These are phyloP conservation scores for Schizothecium vesticola DNA, from an alignment of 495 filamentous ascomycete genomes.

Conservation along the genomic window DNA sequence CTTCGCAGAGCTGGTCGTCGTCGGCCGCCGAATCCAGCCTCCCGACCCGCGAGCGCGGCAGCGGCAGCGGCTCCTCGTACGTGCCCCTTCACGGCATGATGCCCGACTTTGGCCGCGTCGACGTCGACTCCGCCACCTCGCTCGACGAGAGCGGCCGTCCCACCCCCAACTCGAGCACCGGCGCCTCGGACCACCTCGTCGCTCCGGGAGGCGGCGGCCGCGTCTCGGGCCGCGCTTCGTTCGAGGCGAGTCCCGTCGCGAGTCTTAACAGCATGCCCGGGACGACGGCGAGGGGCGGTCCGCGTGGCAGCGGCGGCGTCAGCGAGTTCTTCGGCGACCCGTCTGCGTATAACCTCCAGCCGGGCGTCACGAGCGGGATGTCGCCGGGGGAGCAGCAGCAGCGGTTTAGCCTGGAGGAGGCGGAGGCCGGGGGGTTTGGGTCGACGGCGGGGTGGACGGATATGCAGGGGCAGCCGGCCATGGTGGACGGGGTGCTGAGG, in stretches of 20 bases:
- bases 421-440: constrained; percentile 24
- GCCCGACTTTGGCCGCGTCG: constrained; percentile 24
- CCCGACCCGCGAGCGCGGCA: constrained; percentile 29
- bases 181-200: constrained; percentile 35
- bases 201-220: constrained; percentile 17
- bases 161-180: constrained; percentile 48
- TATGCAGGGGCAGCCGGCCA: constrained; percentile 31
- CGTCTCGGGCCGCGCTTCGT: constrained; percentile 37
- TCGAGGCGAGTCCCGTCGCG: constrained; percentile 40
- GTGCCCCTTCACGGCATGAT: constrained; percentile 24
- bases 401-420: constrained; percentile 10
- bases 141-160: constrained; percentile 42
- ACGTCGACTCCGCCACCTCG: constrained; percentile 19
- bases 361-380: constrained; percentile 8
- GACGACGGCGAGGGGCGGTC: constrained; percentile 20
- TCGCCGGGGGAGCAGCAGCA: constrained; percentile 27
- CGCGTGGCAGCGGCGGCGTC: background rate
- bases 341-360: constrained; percentile 21
- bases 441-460: constrained; percentile 36
- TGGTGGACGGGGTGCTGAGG: constrained; percentile 46
- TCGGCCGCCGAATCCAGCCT: constrained; percentile 24
- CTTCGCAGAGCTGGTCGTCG: constrained; percentile 22
- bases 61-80: constrained; percentile 20
- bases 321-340: constrained; percentile 34
- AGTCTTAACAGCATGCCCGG: constrained; percentile 26